Evolutionary conservation across 352 stramenopile species (phyloP).

Genomic region (Phytophthora macrochlamydospora): DNA sequence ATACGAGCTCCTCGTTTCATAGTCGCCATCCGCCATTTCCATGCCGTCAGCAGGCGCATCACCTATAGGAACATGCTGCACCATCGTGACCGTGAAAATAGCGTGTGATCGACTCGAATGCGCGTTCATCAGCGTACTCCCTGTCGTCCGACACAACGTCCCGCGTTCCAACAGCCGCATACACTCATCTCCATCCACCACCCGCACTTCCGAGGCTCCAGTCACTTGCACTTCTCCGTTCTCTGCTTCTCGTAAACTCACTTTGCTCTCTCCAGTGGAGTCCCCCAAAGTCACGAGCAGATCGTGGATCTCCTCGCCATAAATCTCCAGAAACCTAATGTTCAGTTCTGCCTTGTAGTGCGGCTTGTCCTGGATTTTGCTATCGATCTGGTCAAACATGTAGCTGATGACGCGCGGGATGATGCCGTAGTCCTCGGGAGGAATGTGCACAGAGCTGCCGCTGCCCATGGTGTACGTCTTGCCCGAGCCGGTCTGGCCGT

Average conservation of each 20-base stretch:
- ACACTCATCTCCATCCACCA: slow-evolving; percentile 75
- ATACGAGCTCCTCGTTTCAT: slow-evolving; percentile 82
- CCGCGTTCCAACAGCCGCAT: slow-evolving; percentile 84
- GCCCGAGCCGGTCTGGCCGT: slow-evolving; percentile 86
- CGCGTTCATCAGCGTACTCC: slow-evolving; percentile 93
- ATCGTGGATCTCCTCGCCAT: slow-evolving; percentile 91
- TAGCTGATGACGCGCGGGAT: slow-evolving; percentile 85
- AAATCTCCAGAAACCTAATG: slow-evolving; percentile 93
- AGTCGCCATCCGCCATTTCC: slow-evolving; percentile 55
- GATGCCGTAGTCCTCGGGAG: slow-evolving; percentile 85
- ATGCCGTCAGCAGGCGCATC: slow-evolving; percentile 41
- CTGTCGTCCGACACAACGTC: slow-evolving; percentile 82
- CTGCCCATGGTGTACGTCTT: slow-evolving; percentile 92
- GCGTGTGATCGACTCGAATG: slow-evolving; percentile 91
- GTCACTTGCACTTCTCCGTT: slow-evolving; percentile 82
- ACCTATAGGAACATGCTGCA: slow-evolving; percentile 75
- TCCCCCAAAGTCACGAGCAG: slow-evolving; percentile 82
- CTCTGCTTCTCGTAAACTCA: slow-evolving; percentile 87
- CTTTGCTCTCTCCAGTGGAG: slow-evolving; percentile 62
- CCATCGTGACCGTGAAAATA: slow-evolving; percentile 91
- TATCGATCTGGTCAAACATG: slow-evolving; percentile 85
- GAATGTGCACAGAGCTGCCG: slow-evolving; percentile 79
- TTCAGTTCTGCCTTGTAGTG: slow-evolving; percentile 73
- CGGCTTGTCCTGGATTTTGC: slow-evolving; percentile 56
- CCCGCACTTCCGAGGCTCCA: slow-evolving; percentile 77